phyloP scores from a whole-genome alignment of 495 filamentous ascomycete genomes.

The Penicillium dipodomyicola region DNA sequence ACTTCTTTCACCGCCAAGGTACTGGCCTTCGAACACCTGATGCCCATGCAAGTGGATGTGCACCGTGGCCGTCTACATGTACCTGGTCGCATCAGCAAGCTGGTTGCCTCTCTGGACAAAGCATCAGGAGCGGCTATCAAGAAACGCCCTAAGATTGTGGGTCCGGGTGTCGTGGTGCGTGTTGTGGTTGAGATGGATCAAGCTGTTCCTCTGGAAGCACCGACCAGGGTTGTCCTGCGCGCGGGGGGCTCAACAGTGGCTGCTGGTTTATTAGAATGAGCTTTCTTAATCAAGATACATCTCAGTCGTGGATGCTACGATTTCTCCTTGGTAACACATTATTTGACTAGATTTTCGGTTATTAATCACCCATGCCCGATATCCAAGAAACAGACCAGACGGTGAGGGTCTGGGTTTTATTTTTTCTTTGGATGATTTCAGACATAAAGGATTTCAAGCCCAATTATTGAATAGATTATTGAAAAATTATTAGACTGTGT shows the following conservation, averaged over 20 bases:
- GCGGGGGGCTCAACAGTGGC: conserved; percentile 79
- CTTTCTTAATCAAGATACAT: background rate
- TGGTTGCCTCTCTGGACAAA: conserved; percentile 76
- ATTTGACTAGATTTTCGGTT: background rate
- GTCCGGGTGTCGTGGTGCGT: conserved; percentile 65
- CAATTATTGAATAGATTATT: background rate
- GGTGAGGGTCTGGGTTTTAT: too few relatives aligned
- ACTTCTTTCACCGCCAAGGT: conserved; percentile 76
- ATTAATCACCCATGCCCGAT: too few relatives aligned
- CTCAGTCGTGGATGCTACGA: background rate
- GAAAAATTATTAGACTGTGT: background rate
- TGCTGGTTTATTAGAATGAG: conserved; percentile 76
- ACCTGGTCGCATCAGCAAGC: conserved; percentile 65
- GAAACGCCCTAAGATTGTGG: conserved; percentile 80
- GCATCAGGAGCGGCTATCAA: conserved; percentile 63
- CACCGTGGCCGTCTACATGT: conserved; percentile 81
- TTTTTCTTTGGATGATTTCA: background rate
- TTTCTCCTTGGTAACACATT: background rate
- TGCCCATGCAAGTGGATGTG: conserved; percentile 85
- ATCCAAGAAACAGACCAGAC: background rate
- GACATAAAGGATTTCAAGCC: background rate
- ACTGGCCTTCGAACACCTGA: conserved; percentile 81
- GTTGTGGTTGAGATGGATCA: conserved; percentile 70
- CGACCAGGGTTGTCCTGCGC: conserved; percentile 75
- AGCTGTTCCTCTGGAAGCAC: conserved; percentile 74